Base-by-base conservation (phyloP, 1,284 basidiomycete species). In the Moesziomyces parantarcticus region DNA sequence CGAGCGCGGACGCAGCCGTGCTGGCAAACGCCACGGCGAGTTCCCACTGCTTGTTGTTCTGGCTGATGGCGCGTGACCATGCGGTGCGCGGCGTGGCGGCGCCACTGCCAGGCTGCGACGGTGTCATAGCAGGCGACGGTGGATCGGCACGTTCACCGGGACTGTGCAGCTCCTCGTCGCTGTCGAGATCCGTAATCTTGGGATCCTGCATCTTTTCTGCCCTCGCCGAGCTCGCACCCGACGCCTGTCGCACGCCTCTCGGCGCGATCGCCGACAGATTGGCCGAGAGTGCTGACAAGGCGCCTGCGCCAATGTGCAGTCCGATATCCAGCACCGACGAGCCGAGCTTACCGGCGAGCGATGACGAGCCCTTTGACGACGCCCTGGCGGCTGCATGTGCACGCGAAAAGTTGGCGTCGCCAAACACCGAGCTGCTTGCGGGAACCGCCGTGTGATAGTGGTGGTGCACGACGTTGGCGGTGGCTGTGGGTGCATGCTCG, bases 11-110 rank as follows among this genome's bases (percentile, higher is more conserved):
- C 0, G 75, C 75, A 14, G 72, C 72, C 0, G 72, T 68, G 36
- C 55, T 58, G 4, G 75, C 75, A 26, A 77, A 71, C 1, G 75
- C 72, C 10, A 65, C 68, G 14, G 71, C 59, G 3, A 77, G 46
- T 44, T 77, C 75, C 75, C 75, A 77, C 54, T 77, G 75, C 45
- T 62, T 58, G 58, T 64, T 64, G 56, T 67, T 67, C 54, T 67
- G 69, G 46, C 43, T 50, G 52, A 63, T 67, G 13, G 69, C 63
- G 6, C 63, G 41, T 1, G 39, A 56, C 69, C 70, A 73, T 0
- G 64, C 64, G 2, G 58, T 67, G 8, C 63, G 39, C 5, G 63
- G 63, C 8, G 63, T 67, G 2, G 69, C 60, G 0, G 69, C 41
- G 2, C 64, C 64, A 43, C 57, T 58, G 1, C 41, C 52, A 3